A percentile compares a stretch with the other conserved stretches of the same genome.
These are phyloP conservation scores for Scedosporium aurantiacum DNA, from an alignment of 2,329 filamentous ascomycete genomes.

Conservation along the genomic window DNA sequence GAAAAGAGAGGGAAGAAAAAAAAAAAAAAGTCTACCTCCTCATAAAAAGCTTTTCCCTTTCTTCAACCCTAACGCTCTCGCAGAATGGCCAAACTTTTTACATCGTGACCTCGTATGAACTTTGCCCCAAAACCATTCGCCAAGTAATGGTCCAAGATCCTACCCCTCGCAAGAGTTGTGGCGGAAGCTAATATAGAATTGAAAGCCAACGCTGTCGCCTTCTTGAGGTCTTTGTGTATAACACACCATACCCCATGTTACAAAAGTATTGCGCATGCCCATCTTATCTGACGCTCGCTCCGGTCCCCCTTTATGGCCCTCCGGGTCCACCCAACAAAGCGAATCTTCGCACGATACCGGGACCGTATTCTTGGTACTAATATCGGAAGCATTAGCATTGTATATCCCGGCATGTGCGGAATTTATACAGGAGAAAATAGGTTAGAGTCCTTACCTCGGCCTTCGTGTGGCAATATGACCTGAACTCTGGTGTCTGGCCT, in stretches of 20 bases:
- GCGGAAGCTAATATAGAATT: neutral
- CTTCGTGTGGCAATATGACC: constrained; percentile 97
- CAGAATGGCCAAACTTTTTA: neutral
- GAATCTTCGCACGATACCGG: constrained; percentile 90
- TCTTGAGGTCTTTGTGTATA: neutral
- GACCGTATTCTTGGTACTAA: constrained; percentile 90
- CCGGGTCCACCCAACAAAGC: constrained; percentile 87
- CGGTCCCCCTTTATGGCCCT: constrained; percentile 44
- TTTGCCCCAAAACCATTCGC: neutral
- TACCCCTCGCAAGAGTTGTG: neutral
- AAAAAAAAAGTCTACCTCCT: neutral
- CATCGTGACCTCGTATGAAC: neutral
- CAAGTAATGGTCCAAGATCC: neutral
- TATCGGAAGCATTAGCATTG: neutral
- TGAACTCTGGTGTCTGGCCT: constrained; percentile 95
- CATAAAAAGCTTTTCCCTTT: neutral
- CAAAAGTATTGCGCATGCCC: neutral
- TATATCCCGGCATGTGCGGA: neutral
- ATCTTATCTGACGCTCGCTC: neutral
- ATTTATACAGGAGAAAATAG: neutral
- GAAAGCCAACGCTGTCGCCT: neutral
- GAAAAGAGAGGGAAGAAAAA: too few species aligned
- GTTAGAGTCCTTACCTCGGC: constrained; percentile 42
- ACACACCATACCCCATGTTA: neutral
- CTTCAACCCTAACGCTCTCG: neutral